Base-by-base conservation (phyloP, 73 alveolate species). In the Paramecium caudatum region DNA sequence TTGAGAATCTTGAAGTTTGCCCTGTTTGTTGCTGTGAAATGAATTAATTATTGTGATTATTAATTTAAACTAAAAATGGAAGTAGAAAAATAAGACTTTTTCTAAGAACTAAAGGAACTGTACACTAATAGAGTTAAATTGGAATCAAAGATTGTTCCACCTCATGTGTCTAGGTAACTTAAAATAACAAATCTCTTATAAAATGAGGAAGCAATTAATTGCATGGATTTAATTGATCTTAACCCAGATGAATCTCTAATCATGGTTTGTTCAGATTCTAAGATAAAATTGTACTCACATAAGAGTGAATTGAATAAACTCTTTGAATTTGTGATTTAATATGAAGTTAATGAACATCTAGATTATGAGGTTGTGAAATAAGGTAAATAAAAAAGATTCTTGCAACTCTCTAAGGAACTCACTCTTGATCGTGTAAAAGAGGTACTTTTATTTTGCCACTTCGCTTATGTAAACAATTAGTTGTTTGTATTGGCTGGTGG, bases 241-340 rank as follows among this genome's bases (percentile, higher is more conserved):
- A 32, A 46, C 7, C 33, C 27, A 21, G 39, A 32, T 33, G 83
- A 65, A 65, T 65, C 47, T 0, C 34, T 65, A 16, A 65, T 65
- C n/a, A 36, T 65, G 17, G 47, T 65, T 12, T 30, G 50, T 33
- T 33, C 50, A 12, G 83, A 65, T 65, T 36, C 83, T 30, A 65
- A 65, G 34, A 65, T 65, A n/a, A 65, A 36, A 65, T 30, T 65
- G 34, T 65, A 65, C 34, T 65, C 83, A 33, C 83, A 33, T 10
- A 36, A 30, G 8, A 65, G 33, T 3, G 15, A 65, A 33, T 6
- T 65, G 8, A 43, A 65, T 30, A 33, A 65, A 65, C 34, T 65
- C 32, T 65, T 65, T 65, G 49, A 33, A 5, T 65, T 65, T 13
- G 55, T 33, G 13, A 65, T 65, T 13, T 4, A 65, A 65, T 33